Evolutionary conservation across 768 basidiomycete genomes (phyloP), one percentile per base, ranked within the genome.

Genomic region (Jaapia argillacea): DNA sequence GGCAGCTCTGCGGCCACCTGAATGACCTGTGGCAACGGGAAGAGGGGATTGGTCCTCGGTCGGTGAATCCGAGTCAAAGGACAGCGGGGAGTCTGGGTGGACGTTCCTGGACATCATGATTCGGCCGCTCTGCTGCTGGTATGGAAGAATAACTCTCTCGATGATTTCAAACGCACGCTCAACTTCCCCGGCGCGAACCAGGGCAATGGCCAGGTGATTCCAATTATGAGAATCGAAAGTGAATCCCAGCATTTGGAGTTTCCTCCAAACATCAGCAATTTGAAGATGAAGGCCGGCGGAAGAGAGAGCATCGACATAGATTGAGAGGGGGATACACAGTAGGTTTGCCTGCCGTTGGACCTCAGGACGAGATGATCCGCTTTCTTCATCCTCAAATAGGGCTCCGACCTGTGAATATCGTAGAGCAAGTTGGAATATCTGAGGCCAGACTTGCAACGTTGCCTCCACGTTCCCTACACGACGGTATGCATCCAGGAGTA

Each of bases 191-290:
- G 85, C 87, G 24, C 85, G 79, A 28, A 90, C 68, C 20, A 93
- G 70, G 12, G 80, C 83, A 6, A 83, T 68, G 21, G 71, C 72
- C 22, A 96, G 70, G 53, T 87, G 79, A 54, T 94, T 96, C 86
- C 90, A 98, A 58, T 96, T 97, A 53, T 85, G 79, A 10, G 85
- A 73, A 57, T 93, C 88, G 58, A 91, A 89, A 10, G 69, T 69
- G 51, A 93, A 84, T 2, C 87, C 86, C 6, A 67, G 60, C 7
- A 59, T 50, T 47, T 74, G 72, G 40, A 87, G 70, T 24, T 65
- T 57, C n/a, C 66, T 63, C 92, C 94, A 97, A 0, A 72, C 66
- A 3, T 57, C 54, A 13, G 79, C 72, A 36, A 93, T 70, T 46
- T 79, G 73, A 5, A 55, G 48, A 51, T 91, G 82, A 27, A 65